phyloP scores from a whole-genome alignment of 805 yeast genomes.

The Candida patagonica region DNA sequence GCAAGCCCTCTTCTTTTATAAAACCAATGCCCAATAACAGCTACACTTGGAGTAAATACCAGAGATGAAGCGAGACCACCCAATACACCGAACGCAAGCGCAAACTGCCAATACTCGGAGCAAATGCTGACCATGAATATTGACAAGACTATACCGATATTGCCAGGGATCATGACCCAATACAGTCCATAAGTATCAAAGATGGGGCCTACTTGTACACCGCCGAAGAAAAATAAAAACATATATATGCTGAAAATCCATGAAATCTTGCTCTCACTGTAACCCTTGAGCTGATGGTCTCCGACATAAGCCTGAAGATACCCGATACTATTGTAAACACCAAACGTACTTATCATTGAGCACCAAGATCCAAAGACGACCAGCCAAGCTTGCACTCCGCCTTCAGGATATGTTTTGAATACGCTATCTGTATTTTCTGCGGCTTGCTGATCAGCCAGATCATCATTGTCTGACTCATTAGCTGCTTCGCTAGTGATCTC shows the following conservation, averaged over 20 bases:
- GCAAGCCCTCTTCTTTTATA: conserved; percentile 46
- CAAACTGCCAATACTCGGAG: conserved; percentile 46
- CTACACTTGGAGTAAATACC: conserved; percentile 44
- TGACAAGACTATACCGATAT: conserved; percentile 38
- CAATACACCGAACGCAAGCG: conserved; percentile 44
- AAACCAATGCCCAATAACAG: conserved; percentile 58
- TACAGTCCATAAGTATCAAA: conserved; percentile 54
- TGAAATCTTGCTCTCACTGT: conserved; percentile 43
- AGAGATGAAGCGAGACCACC: conserved; percentile 38
- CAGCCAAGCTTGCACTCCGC: conserved; percentile 46
- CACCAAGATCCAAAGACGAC: conserved; percentile 49
- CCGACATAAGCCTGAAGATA: conserved; percentile 58
- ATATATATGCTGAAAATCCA: conserved; percentile 53
- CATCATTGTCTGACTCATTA: too few relatives aligned
- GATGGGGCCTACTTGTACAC: conserved; percentile 40
- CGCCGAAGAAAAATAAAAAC: conserved; percentile 33
- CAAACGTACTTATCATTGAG: conserved; percentile 51
- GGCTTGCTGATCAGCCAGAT: too few relatives aligned
- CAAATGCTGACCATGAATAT: conserved; percentile 44
- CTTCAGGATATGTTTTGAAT: conserved; percentile 34
- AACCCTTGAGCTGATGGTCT: conserved; percentile 38
- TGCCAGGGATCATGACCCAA: conserved; percentile 36
- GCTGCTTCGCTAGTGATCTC: too few relatives aligned
- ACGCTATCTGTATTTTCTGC: too few relatives aligned
- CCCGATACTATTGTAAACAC: conserved; percentile 57